Conservation (phyloP, 2,329 filamentous ascomycete genomes). For the Ophiosphaerella narmari region DNA sequence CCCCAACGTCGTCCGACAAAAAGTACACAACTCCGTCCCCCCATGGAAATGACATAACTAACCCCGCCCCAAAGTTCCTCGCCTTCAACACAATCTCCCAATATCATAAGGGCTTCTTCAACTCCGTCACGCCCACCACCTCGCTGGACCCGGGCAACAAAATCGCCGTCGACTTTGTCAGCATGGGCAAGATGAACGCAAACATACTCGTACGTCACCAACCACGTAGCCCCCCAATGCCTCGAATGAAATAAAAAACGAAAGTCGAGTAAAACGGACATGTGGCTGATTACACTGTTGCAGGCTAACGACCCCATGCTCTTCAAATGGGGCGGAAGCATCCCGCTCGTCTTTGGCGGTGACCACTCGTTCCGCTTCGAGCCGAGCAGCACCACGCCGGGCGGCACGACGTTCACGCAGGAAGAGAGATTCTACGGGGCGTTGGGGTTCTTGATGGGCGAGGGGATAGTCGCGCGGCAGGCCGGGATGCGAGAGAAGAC, state of each 20-base stretch:
- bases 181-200: slow-evolving; percentile 8
- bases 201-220: slow-evolving; percentile 2
- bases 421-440: slow-evolving; percentile 22
- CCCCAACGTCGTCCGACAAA: slow-evolving; percentile 15
- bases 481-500: slow-evolving; percentile 18
- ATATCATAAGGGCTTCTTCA: slow-evolving; percentile 19
- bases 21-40: slow-evolving; percentile 3
- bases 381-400: slow-evolving; percentile 4
- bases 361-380: slow-evolving; percentile 22
- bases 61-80: slow-evolving; percentile 8
- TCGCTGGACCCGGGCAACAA: slow-evolving; percentile 14
- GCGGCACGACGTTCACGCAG: slow-evolving; percentile 24
- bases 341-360: slow-evolving; percentile 22
- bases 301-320: slow-evolving; percentile 8
- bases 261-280: no score
- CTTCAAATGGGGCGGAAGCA: slow-evolving; percentile 18
- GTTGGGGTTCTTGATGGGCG: slow-evolving; percentile 20
- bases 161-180: slow-evolving; percentile 12
- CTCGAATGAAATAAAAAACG: no score
- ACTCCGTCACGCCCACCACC: slow-evolving; percentile 16
- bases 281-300: no score
- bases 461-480: slow-evolving; percentile 8
- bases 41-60: not conserved
- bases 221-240: no score
- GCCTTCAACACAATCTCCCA: slow-evolving; percentile 13